Conservation (phyloP, 768 basidiomycete genomes). For the Pulveroboletus sp. region DNA sequence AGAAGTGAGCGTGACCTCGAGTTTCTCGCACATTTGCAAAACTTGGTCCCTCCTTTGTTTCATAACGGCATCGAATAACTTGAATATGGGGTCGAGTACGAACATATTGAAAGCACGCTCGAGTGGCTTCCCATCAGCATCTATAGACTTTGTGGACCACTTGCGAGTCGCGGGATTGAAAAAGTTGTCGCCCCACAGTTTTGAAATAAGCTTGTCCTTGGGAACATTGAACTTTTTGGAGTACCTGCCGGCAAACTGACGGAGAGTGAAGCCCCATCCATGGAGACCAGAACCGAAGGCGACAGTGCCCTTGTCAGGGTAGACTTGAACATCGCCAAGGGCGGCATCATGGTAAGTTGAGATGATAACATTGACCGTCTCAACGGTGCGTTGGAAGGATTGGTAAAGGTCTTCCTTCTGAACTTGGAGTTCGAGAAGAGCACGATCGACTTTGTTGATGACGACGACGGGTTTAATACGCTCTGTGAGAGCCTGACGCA, state of each 20-base stretch:
- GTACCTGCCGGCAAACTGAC: conserved; percentile 93
- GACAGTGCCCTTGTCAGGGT: conserved; percentile 97
- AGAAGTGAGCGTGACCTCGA: conserved; percentile 83
- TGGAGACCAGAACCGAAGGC: conserved; percentile 99
- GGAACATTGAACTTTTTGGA: conserved; percentile 99
- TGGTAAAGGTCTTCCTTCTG: conserved; percentile 97
- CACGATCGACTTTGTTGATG: conserved; percentile 99
- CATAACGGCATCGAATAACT: conserved; percentile 97
- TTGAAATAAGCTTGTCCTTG: conserved; percentile 97
- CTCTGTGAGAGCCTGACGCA: conserved; percentile 95
- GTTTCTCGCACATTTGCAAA: conserved; percentile 86
- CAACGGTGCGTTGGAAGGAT: conserved; percentile 96
- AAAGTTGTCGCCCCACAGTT: conserved; percentile 99
- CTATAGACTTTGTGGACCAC: conserved; percentile 80
- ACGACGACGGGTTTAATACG: conserved; percentile 99
- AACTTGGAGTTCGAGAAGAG: conserved; percentile 96
- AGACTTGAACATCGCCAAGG: conserved; percentile 98
- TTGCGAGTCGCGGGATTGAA: conserved; percentile 97
- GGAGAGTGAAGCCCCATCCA: conserved; percentile 99
- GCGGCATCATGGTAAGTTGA: conserved; percentile 93
- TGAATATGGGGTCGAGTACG: conserved; percentile 99
- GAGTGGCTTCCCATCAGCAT: conserved; percentile 83
- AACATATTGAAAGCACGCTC: conserved; percentile 99
- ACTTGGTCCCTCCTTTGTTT: conserved; percentile 97
- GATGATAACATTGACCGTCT: conserved; percentile 97